These are phyloP conservation scores for Babjeviella inositovora DNA, from an alignment of 805 yeast species.

Conservation along the genomic window DNA sequence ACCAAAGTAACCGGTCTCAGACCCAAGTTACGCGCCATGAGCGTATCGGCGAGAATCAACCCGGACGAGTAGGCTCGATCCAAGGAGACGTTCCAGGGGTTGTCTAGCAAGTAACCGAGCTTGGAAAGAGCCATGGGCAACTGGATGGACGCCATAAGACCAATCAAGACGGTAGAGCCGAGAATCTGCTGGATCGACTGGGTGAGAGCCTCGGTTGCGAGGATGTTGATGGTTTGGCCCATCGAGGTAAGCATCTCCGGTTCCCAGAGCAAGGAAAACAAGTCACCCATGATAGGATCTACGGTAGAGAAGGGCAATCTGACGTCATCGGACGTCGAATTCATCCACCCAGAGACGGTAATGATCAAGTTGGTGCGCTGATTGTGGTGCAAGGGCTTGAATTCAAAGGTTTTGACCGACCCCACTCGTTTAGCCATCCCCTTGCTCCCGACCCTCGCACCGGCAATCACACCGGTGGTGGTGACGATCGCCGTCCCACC, in stretches of 20 bases:
- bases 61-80: conserved; percentile 98
- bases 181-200: conserved; percentile 91
- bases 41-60: conserved; percentile 74
- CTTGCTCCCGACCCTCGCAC: conserved; percentile 73
- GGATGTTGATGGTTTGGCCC: conserved; percentile 89
- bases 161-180: conserved; percentile 80
- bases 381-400: conserved; percentile 83
- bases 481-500: conserved; percentile 95
- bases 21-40: conserved; percentile 77
- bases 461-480: conserved; percentile 78
- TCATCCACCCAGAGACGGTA: conserved; percentile 97
- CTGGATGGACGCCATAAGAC: conserved; percentile 86
- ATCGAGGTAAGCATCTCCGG: conserved; percentile 93
- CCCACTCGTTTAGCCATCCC: conserved; percentile 86
- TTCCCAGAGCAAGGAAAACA: conserved; percentile 88
- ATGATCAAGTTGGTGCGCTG: conserved; percentile 74
- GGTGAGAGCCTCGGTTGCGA: conserved; percentile 86
- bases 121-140: conserved; percentile 86
- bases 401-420: conserved; percentile 85
- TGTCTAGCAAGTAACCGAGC: conserved; percentile 76
- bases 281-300: conserved; percentile 96
- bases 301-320: conserved; percentile 91
- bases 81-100: conserved; percentile 95
- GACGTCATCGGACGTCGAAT: conserved; percentile 87
- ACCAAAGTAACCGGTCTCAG: conserved; percentile 83